Evolutionary conservation across 2,329 filamentous ascomycete genomes (phyloP).

Genomic region (Rutstroemia sydowiana): DNA sequence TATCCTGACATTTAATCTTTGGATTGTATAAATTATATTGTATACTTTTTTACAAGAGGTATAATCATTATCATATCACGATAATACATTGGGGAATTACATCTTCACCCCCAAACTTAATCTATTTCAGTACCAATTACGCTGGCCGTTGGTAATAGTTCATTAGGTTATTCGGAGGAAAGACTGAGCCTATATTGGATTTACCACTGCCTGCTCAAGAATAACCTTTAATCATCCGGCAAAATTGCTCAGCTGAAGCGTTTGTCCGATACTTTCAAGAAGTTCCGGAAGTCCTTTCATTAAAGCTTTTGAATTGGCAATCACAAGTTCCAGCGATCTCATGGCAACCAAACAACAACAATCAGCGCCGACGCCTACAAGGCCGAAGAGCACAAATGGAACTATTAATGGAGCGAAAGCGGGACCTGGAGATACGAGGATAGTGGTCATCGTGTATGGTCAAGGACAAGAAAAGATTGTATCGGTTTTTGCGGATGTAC

Average conservation of each 20-base stretch:
- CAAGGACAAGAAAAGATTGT: slow-evolving; percentile 67
- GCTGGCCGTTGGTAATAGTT: background rate
- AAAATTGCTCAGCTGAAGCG: background rate
- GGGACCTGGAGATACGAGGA: slow-evolving; percentile 45
- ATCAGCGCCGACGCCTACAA: slow-evolving; percentile 44
- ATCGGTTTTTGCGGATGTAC: slow-evolving; percentile 66
- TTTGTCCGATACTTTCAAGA: background rate
- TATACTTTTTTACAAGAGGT: no score
- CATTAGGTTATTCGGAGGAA: background rate
- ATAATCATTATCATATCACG: background rate
- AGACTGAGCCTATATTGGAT: background rate
- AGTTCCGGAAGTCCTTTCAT: background rate
- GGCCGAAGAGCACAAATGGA: slow-evolving; percentile 33
- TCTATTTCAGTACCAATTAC: background rate
- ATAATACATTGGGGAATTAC: background rate
- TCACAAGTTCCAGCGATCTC: slow-evolving; percentile 1
- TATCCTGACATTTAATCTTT: slow-evolving; percentile 14
- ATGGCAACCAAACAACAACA: slow-evolving; percentile 41
- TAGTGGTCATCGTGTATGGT: slow-evolving; percentile 62
- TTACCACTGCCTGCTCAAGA: background rate
- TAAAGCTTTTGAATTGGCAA: background rate
- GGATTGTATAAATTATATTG: no score
- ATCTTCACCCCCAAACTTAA: background rate
- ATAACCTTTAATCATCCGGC: background rate
- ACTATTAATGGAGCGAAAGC: slow-evolving; percentile 29